Conservation (phyloP, 257 asterid species). For the Gentiana straminea region DNA sequence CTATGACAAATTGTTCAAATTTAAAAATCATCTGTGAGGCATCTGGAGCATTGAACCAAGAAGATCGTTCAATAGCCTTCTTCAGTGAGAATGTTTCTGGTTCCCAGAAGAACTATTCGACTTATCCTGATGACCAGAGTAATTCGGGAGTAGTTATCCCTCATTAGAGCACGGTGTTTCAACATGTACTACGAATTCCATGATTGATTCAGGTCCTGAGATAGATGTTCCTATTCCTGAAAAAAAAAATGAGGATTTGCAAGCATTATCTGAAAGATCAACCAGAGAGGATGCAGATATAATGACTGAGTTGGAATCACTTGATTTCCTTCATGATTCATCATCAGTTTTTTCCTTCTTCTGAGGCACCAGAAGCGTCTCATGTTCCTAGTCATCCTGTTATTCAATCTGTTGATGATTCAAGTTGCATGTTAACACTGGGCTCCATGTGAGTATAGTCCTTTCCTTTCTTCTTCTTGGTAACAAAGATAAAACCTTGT, state of each 20-base stretch:
- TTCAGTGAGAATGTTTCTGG: too few species aligned
- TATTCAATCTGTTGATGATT: conserved; percentile 16
- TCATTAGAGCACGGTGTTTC: conserved; percentile 9
- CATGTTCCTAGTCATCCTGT: conserved; percentile 17
- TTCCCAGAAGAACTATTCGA: too few species aligned
- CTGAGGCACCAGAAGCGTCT: conserved; percentile 22
- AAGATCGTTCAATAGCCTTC: too few species aligned
- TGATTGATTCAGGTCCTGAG: conserved; percentile 14
- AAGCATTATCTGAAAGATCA: conserved; percentile 26
- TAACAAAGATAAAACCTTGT: too few species aligned
- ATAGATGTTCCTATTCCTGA: conserved; percentile 24
- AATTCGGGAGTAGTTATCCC: conserved; percentile 9
- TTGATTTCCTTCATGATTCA: conserved; percentile 30
- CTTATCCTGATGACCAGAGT: conserved; percentile 12
- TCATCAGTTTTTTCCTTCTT: conserved; percentile 16
- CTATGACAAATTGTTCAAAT: too few species aligned
- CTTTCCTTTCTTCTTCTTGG: too few species aligned
- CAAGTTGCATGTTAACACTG: conserved; percentile 7
- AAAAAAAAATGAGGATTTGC: conserved; percentile 19
- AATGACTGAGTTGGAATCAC: conserved; percentile 30
- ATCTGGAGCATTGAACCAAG: too few species aligned
- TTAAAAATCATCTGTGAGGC: too few species aligned
- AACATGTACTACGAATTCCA: conserved; percentile 12
- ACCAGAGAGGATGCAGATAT: conserved; percentile 43
- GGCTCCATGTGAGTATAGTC: too few species aligned